phyloP scores from a whole-genome alignment of 2,329 filamentous ascomycete genomes.

The Penicillium frequentans region DNA sequence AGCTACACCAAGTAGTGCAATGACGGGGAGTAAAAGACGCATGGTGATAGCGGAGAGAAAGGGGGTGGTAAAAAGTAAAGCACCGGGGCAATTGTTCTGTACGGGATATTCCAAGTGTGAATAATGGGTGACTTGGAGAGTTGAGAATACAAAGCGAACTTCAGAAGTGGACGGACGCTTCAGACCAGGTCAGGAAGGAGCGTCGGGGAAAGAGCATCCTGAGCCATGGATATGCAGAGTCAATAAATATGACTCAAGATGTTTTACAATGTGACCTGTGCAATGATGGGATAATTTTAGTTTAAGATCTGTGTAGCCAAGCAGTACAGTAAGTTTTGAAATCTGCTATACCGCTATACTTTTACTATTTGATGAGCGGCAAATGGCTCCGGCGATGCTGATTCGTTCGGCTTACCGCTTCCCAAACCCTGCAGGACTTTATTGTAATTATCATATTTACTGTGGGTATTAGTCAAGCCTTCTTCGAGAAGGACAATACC shows the following conservation, averaged over 20 bases:
- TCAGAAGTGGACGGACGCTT: not conserved
- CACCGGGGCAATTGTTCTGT: not conserved
- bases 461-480: too few relatives aligned
- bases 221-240: not conserved
- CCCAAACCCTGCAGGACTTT: too few relatives aligned
- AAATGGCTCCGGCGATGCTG: too few relatives aligned
- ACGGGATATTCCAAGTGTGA: not conserved
- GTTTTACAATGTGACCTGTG: not conserved
- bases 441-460: too few relatives aligned
- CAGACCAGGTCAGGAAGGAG: not conserved
- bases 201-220: not conserved
- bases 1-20: constrained; percentile 6
- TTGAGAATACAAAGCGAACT: not conserved
- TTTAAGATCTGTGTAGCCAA: not conserved
- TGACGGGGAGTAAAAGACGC: constrained; percentile 4
- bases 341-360: too few relatives aligned
- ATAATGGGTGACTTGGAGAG: not conserved
- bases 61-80: not conserved
- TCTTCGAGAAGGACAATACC: too few relatives aligned
- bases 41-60: constrained; percentile 8
- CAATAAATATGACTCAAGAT: not conserved
- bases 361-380: too few relatives aligned
- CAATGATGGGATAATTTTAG: not conserved
- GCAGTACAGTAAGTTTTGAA: too few relatives aligned
- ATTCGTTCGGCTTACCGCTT: too few relatives aligned